Evolutionary conservation across 176 grass and related monocot species (phyloP).

Genomic region (Zoysia pacifica): DNA sequence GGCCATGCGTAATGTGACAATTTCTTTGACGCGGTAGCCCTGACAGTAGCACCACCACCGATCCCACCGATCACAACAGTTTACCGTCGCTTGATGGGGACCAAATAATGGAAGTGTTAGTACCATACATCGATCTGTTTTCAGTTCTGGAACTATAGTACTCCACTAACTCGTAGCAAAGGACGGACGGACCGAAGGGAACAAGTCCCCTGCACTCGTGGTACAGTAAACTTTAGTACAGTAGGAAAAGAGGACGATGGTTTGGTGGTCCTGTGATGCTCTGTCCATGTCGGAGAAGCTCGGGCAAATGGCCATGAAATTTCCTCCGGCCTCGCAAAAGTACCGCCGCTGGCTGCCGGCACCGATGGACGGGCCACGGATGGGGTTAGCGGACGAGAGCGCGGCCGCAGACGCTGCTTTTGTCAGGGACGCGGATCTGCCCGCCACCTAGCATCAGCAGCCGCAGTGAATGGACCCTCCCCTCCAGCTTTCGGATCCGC

Average conservation of each 20-base stretch:
- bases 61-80: background rate
- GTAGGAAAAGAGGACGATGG: background rate
- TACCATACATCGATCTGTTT: background rate
- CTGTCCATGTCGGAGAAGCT: constrained; percentile 4
- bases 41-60: background rate
- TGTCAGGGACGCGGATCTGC: constrained; percentile 11
- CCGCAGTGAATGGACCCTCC: background rate
- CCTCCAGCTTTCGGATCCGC: constrained; percentile 13
- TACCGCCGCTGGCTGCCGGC: background rate
- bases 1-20: too few species aligned
- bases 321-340: constrained; percentile 28
- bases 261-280: constrained; percentile 22
- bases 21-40: background rate
- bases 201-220: background rate
- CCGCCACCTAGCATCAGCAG: background rate
- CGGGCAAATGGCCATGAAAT: constrained; percentile 38
- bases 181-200: constrained; percentile 10
- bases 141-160: background rate
- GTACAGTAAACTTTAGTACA: too few species aligned
- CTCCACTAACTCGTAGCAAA: background rate
- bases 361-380: background rate
- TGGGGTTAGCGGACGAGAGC: too few species aligned
- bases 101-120: background rate
- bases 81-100: background rate
- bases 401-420: too few species aligned